A percentile compares a stretch with the other conserved stretches of the same genome.
Evolutionary conservation across 2,329 filamentous ascomycete species (phyloP).

Genomic region (Karstenula rhodostoma): DNA sequence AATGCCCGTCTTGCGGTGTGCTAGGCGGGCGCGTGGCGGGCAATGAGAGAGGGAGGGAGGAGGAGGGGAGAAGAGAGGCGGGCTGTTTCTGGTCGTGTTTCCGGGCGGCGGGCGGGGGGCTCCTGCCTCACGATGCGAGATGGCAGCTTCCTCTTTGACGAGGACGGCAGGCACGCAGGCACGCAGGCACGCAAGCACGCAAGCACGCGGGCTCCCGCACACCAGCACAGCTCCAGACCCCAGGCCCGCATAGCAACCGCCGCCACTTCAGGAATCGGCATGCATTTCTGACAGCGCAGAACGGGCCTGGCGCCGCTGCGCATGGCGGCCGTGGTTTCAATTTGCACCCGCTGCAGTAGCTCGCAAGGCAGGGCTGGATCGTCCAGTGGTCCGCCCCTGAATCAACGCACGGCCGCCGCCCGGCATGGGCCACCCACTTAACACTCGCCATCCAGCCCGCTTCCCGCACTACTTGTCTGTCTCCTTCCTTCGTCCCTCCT

Average conservation of each 20-base stretch:
- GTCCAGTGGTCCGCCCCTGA: slow-evolving; percentile 18
- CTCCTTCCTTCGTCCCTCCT: slow-evolving; percentile 56
- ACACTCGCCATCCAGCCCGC: slow-evolving; percentile 21
- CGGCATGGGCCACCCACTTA: slow-evolving; percentile 13
- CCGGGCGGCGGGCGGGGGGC: not conserved
- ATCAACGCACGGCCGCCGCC: slow-evolving; percentile 10
- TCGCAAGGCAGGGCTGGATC: slow-evolving; percentile 12
- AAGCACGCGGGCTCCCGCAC: no score
- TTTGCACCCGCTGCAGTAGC: slow-evolving; percentile 5
- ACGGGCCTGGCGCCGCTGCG: slow-evolving; percentile 12
- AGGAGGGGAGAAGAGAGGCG: no score
- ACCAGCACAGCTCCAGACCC: not conserved
- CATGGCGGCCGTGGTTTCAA: slow-evolving; percentile 22
- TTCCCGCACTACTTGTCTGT: slow-evolving; percentile 50
- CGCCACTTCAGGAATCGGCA: not conserved
- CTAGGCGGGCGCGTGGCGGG: slow-evolving; percentile 8
- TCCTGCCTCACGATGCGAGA: not conserved
- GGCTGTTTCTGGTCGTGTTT: slow-evolving; percentile 5
- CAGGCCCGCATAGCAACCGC: not conserved
- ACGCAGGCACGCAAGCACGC: no score
- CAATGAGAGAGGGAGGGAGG: no score
- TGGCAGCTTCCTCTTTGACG: not conserved
- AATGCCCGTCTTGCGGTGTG: slow-evolving; percentile 18
- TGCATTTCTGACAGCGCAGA: slow-evolving; percentile 7
- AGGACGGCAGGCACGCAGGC: not conserved